phyloP scores from a whole-genome alignment of 2,329 filamentous ascomycete genomes.

The Thelonectria discophora region DNA sequence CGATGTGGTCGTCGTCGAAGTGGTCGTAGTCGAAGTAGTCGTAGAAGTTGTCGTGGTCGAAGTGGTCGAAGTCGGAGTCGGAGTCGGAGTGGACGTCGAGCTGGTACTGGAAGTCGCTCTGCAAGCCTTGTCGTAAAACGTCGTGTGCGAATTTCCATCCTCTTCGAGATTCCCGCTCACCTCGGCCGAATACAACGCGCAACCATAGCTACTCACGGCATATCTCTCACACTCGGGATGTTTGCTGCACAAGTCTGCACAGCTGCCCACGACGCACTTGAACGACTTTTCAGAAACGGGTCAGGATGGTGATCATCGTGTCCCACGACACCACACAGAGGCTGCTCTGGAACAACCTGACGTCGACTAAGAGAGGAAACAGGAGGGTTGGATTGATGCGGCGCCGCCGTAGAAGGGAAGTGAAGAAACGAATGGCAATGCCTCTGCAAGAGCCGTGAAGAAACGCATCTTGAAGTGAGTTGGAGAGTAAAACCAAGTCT shows the following conservation, averaged over 20 bases:
- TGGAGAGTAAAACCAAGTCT: background rate
- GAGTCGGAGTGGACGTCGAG: background rate
- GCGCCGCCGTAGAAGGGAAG: background rate
- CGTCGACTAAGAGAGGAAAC: background rate
- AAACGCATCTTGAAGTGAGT: background rate
- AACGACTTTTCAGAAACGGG: background rate
- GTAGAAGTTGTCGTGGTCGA: too few species aligned
- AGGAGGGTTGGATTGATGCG: background rate
- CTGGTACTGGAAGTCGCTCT: background rate
- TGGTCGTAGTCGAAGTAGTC: too few species aligned
- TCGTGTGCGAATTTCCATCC: background rate
- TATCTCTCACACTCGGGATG: background rate
- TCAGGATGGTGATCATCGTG: background rate
- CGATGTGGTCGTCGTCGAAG: too few species aligned
- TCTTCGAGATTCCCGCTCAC: background rate
- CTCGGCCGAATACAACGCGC: background rate
- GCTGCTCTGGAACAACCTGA: background rate
- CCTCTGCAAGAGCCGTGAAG: background rate
- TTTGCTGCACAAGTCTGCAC: background rate
- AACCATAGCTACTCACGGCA: background rate
- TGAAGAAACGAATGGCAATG: background rate
- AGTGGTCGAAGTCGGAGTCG: too few species aligned
- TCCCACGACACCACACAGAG: background rate
- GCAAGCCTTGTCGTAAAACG: background rate
- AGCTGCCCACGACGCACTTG: background rate